phyloP scores from a whole-genome alignment of 2,329 filamentous ascomycete genomes.

The Talaromyces funiculosus region DNA sequence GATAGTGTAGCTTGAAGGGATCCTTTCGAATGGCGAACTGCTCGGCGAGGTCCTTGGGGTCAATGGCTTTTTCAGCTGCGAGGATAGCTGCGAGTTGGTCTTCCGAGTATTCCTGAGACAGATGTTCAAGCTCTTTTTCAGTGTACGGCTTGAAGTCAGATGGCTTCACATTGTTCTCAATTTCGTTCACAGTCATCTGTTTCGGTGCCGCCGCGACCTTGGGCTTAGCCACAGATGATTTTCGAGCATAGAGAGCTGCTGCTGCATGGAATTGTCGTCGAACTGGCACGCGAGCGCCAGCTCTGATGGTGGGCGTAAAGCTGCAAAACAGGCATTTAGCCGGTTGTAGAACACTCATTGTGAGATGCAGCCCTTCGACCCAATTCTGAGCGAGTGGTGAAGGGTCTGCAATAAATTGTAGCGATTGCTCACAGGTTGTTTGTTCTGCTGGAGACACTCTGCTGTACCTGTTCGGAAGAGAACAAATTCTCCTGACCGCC shows the following conservation, averaged over 20 bases:
- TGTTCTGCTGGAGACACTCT: slow-evolving; percentile 1
- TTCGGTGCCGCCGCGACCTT: background rate
- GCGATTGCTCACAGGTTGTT: background rate
- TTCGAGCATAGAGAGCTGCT: slow-evolving; percentile 33
- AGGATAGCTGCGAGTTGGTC: slow-evolving; percentile 77
- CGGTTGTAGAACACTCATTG: slow-evolving; percentile 47
- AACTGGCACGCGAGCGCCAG: slow-evolving; percentile 34
- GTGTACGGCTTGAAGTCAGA: slow-evolving; percentile 55
- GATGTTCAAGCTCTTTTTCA: slow-evolving; percentile 55
- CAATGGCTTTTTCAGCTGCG: slow-evolving; percentile 71
- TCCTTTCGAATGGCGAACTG: slow-evolving; percentile 69
- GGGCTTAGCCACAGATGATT: slow-evolving; percentile 31
- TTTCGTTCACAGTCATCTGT: background rate
- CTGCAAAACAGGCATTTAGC: slow-evolving; percentile 48
- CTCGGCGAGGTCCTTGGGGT: slow-evolving; percentile 65
- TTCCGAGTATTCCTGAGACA: slow-evolving; percentile 66
- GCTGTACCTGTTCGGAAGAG: slow-evolving; percentile 8
- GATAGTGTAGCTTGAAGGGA: slow-evolving; percentile 65
- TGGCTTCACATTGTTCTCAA: slow-evolving; percentile 24
- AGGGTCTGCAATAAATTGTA: background rate
- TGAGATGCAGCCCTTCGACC: slow-evolving; percentile 23
- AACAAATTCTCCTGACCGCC: slow-evolving; percentile 25
- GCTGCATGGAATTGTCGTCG: slow-evolving; percentile 48
- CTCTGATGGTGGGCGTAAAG: slow-evolving; percentile 37
- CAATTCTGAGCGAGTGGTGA: slow-evolving; percentile 5